Percentiles rank a stretch among this genome's conserved stretches.
phyloP scores from a whole-genome alignment of 2,329 filamentous ascomycete genomes.

The Lasiodiplodia sp. region DNA sequence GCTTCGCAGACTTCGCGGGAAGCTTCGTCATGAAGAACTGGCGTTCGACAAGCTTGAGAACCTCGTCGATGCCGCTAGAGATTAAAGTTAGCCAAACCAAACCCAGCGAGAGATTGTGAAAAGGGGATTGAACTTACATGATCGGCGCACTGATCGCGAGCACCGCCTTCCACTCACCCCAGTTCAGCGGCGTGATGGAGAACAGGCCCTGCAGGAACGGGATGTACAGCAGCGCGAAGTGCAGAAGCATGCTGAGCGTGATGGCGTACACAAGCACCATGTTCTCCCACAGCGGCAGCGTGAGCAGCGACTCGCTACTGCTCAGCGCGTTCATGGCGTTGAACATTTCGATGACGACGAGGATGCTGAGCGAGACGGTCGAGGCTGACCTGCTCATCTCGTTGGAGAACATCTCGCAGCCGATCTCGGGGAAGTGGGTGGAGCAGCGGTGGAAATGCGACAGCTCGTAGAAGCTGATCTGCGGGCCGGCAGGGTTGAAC shows the following conservation, averaged over 20 bases:
- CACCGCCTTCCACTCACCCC: constrained; percentile 91
- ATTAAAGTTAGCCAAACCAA: constrained; percentile 34
- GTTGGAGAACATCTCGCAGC: constrained; percentile 89
- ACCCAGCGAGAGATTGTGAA: background rate
- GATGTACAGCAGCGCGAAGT: constrained; percentile 92
- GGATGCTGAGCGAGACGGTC: constrained; percentile 86
- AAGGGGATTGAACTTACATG: constrained; percentile 69
- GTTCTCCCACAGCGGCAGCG: constrained; percentile 95
- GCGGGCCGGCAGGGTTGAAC: constrained; percentile 88
- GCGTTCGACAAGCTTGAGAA: constrained; percentile 77
- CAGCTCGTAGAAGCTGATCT: constrained; percentile 89
- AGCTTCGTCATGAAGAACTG: constrained; percentile 40
- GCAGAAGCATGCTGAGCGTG: constrained; percentile 87
- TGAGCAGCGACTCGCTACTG: constrained; percentile 91
- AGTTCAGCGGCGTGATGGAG: constrained; percentile 86
- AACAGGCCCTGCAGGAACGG: constrained; percentile 89
- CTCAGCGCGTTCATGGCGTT: constrained; percentile 99
- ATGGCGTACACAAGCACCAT: constrained; percentile 99
- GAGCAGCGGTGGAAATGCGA: constrained; percentile 94
- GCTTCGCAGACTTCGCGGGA: background rate
- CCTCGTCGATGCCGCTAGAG: constrained; percentile 77
- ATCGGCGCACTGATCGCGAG: constrained; percentile 88
- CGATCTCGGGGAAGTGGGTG: constrained; percentile 83
- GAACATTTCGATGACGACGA: constrained; percentile 99
- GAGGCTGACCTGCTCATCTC: constrained; percentile 87